These are phyloP conservation scores for Apostasia shenzhenica DNA, from an alignment of 106 monocot species.

Conservation along the genomic window DNA sequence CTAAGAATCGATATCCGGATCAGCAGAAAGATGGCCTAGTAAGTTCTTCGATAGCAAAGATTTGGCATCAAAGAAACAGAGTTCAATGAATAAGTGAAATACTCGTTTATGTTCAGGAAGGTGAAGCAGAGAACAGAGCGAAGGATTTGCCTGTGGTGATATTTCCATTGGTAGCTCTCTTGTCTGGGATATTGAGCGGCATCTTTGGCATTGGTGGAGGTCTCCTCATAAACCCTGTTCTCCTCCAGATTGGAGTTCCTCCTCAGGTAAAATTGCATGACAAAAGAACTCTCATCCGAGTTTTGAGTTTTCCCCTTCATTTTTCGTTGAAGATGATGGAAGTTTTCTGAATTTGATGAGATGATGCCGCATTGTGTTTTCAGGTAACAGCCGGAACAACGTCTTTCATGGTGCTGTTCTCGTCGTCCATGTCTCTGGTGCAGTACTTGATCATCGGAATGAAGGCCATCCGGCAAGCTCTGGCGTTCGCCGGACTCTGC, in stretches of 20 bases:
- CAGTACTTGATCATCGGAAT: conserved; percentile 72
- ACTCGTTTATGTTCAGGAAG: conserved; percentile 5
- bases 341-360: not conserved
- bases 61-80: no score
- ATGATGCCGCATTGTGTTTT: conserved; percentile 1
- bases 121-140: conserved; percentile 7
- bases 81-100: not conserved
- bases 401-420: conserved; percentile 73
- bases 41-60: not conserved
- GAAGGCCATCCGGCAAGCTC: conserved; percentile 20
- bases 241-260: conserved; percentile 69
- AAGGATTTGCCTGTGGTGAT: conserved; percentile 26
- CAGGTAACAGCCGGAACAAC: conserved; percentile 68
- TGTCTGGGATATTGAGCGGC: conserved; percentile 62
- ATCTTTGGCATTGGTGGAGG: conserved; percentile 83
- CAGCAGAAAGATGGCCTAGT: conserved; percentile 10
- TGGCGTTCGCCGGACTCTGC: conserved; percentile 34
- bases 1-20: conserved; percentile 2
- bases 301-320: no score
- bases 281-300: no score
- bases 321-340: no score
- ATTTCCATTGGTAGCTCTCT: conserved; percentile 55
- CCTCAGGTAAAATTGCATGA: conserved; percentile 44
- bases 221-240: conserved; percentile 62
- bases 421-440: conserved; percentile 72